These are phyloP conservation scores for Dispira simplex DNA, from an alignment of 192 early-diverging fungal genomes.

Conservation along the genomic window DNA sequence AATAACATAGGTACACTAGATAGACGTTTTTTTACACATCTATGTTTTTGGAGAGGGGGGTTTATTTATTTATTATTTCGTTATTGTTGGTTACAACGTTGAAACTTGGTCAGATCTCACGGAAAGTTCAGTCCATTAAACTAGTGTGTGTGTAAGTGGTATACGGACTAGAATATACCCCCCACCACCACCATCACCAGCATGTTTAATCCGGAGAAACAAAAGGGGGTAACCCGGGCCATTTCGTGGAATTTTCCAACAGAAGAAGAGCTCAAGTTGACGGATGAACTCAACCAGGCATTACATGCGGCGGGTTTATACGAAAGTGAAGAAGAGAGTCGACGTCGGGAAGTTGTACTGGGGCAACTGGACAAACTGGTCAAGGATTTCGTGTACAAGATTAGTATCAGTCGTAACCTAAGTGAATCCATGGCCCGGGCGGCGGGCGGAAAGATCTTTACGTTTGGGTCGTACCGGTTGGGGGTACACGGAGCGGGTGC, in stretches of 20 bases:
- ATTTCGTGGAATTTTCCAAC: slow-evolving; percentile 48
- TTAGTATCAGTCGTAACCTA: slow-evolving; percentile 52
- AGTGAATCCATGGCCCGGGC: slow-evolving; percentile 72
- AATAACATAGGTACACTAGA: background rate
- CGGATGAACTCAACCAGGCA: slow-evolving; percentile 49
- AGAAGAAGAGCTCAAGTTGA: slow-evolving; percentile 45
- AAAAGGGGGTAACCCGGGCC: slow-evolving; percentile 62
- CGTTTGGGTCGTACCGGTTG: slow-evolving; percentile 90
- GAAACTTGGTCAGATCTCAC: background rate
- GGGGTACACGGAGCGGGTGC: slow-evolving; percentile 86
- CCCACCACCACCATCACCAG: background rate
- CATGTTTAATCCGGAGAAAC: background rate
- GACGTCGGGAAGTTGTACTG: slow-evolving; percentile 66
- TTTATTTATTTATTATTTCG: background rate
- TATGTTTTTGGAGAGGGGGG: no score
- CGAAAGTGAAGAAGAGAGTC: slow-evolving; percentile 74
- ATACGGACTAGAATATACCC: background rate
- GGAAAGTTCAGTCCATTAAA: background rate
- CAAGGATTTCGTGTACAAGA: slow-evolving; percentile 82
- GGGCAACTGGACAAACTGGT: slow-evolving; percentile 75
- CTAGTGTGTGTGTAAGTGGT: background rate
- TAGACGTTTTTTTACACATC: background rate
- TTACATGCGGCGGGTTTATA: slow-evolving; percentile 65
- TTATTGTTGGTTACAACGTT: background rate
- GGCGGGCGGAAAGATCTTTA: slow-evolving; percentile 91